These are phyloP conservation scores for Glycine soja DNA, from an alignment of 306 rosid species.

Conservation along the genomic window DNA sequence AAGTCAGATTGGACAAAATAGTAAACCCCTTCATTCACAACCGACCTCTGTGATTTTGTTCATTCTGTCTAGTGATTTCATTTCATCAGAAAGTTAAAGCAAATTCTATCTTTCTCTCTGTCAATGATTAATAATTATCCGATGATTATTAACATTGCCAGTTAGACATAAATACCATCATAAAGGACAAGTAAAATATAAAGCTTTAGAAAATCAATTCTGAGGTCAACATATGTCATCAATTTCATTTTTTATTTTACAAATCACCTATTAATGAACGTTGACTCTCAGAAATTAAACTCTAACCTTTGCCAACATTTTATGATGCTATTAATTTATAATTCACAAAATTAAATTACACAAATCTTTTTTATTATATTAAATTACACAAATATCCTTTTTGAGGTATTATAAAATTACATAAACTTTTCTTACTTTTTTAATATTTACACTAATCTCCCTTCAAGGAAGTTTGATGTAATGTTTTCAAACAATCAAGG, in stretches of 20 bases:
- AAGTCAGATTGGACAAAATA: constrained; percentile 47
- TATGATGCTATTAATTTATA: neutral
- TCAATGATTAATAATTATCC: constrained; percentile 32
- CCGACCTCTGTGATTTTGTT: constrained; percentile 40
- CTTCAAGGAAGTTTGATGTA: too few species aligned
- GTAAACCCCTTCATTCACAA: constrained; percentile 15
- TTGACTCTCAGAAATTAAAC: neutral
- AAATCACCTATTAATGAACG: neutral
- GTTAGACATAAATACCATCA: constrained; percentile 12
- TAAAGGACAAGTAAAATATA: neutral
- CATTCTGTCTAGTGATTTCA: constrained; percentile 31
- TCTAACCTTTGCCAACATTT: neutral
- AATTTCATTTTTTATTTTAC: neutral
- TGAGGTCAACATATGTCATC: neutral
- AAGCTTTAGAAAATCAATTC: neutral
- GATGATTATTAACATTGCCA: constrained; percentile 7
- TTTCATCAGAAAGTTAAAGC: neutral
- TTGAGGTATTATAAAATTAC: too few species aligned
- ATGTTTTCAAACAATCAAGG: too few species aligned
- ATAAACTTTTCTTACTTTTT: too few species aligned
- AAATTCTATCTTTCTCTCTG: neutral
- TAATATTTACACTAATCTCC: too few species aligned
- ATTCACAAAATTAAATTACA: too few species aligned
- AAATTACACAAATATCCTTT: too few species aligned
- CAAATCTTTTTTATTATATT: too few species aligned